These are phyloP conservation scores for Babesia caballi DNA, from an alignment of 169 alveolate genomes.

Conservation along the genomic window DNA sequence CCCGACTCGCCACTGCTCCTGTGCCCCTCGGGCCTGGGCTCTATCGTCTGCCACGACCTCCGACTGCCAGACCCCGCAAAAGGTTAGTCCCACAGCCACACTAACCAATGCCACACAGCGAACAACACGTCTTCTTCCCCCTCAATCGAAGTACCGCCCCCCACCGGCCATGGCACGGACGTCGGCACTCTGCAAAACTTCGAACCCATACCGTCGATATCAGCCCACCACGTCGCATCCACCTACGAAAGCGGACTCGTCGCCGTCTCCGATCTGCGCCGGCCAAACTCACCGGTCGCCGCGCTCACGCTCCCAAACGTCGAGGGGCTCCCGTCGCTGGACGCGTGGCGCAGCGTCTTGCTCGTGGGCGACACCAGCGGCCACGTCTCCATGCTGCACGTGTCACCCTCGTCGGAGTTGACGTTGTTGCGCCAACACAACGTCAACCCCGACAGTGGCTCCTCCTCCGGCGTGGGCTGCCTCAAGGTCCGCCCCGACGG, in stretches of 20 bases:
- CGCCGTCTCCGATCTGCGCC: slow-evolving; percentile 42
- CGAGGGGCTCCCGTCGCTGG: slow-evolving; percentile 42
- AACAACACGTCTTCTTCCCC: no score
- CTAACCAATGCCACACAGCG: no score
- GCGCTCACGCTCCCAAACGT: background rate
- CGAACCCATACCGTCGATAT: slow-evolving; percentile 18
- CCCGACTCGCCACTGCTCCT: background rate
- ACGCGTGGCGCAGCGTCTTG: slow-evolving; percentile 43
- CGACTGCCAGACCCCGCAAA: background rate
- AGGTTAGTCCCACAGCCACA: no score
- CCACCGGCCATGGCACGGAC: slow-evolving; percentile 1
- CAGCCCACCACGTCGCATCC: slow-evolving; percentile 2
- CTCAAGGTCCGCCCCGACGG: slow-evolving; percentile 38
- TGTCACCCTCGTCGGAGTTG: slow-evolving; percentile 10
- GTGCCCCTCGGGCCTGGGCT: slow-evolving; percentile 24
- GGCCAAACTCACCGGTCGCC: slow-evolving; percentile 2
- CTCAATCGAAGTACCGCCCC: background rate
- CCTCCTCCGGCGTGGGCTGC: slow-evolving; percentile 25
- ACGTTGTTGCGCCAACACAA: background rate
- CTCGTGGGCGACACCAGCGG: slow-evolving; percentile 61
- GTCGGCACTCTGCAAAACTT: slow-evolving; percentile 50
- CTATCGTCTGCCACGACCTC: slow-evolving; percentile 13
- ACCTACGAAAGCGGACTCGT: slow-evolving; percentile 56
- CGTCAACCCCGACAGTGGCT: background rate
- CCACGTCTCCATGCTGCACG: slow-evolving; percentile 32